Percentiles rank a stretch among this genome's conserved stretches.
Evolutionary conservation across 805 yeast genomes (phyloP).

Genomic region (Teunomyces tritomae): DNA sequence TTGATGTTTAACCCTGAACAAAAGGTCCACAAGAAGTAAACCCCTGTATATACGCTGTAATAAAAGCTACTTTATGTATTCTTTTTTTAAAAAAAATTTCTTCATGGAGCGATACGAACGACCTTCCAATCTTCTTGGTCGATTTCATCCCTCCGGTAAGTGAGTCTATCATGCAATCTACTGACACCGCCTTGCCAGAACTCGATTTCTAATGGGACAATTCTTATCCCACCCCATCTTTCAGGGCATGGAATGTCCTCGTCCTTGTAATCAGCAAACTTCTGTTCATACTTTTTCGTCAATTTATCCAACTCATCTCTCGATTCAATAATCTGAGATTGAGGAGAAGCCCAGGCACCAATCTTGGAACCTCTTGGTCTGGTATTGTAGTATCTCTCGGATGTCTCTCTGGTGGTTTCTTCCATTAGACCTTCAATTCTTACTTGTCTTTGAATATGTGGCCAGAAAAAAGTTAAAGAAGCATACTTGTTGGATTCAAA

Average conservation of each 20-base stretch:
- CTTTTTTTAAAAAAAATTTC: background rate
- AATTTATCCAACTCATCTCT: constrained; percentile 63
- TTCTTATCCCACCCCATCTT: constrained; percentile 91
- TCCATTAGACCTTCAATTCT: constrained; percentile 87
- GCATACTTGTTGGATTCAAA: constrained; percentile 71
- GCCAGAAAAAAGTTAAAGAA: constrained; percentile 90
- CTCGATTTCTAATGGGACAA: constrained; percentile 86
- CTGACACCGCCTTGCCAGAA: constrained; percentile 96
- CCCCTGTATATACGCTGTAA: constrained; percentile 7
- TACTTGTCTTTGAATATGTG: constrained; percentile 84
- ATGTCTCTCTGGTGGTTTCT: constrained; percentile 66
- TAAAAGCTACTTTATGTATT: background rate
- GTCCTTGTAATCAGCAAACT: constrained; percentile 55
- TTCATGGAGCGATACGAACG: constrained; percentile 68
- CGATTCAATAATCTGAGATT: constrained; percentile 56
- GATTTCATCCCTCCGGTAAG: constrained; percentile 54
- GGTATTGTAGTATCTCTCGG: constrained; percentile 74
- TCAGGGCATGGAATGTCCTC: constrained; percentile 86
- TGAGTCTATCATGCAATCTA: constrained; percentile 86
- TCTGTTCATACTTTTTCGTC: constrained; percentile 46
- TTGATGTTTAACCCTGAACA: constrained; percentile 31
- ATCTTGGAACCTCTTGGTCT: constrained; percentile 91
- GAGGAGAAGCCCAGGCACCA: constrained; percentile 98
- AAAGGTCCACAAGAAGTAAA: constrained; percentile 13
- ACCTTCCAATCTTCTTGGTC: constrained; percentile 58